Percentiles rank a stretch among this genome's conserved stretches.
Conservation (phyloP, 345 rosid genomes). For the Acer campestre region DNA sequence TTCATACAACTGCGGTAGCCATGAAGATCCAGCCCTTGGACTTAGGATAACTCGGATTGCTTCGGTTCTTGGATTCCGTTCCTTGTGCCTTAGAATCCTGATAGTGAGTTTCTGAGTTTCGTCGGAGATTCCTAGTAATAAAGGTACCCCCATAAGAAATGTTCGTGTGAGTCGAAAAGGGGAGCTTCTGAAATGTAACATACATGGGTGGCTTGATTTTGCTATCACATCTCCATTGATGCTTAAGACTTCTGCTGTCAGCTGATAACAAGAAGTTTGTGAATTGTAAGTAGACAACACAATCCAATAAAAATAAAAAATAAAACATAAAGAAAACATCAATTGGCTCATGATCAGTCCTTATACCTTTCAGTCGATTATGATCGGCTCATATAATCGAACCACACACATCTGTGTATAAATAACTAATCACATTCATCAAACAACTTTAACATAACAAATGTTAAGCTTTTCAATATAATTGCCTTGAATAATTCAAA, state of each 20-base stretch:
- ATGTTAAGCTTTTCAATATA: too few species aligned
- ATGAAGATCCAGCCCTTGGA: conserved; percentile 65
- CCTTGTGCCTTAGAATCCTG: conserved; percentile 50
- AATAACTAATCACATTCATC: too few species aligned
- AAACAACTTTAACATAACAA: too few species aligned
- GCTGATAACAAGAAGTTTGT: conserved; percentile 31
- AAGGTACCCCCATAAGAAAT: conserved; percentile 56
- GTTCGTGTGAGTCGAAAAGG: conserved; percentile 59
- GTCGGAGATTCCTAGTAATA: conserved; percentile 56
- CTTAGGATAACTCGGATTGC: conserved; percentile 54
- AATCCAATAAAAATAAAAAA: not conserved
- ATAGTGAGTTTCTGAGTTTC: conserved; percentile 65
- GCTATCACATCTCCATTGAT: conserved; percentile 46
- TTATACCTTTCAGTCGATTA: too few species aligned
- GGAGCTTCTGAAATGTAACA: conserved; percentile 67
- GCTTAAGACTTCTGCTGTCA: conserved; percentile 65
- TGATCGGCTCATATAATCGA: too few species aligned
- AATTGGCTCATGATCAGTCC: too few species aligned
- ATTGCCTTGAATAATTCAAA: too few species aligned
- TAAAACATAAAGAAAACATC: not conserved
- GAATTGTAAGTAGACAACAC: not conserved
- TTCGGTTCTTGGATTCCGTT: conserved; percentile 57
- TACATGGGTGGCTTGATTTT: conserved; percentile 73
- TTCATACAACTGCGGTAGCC: conserved; percentile 66
- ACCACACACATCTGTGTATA: too few species aligned